Conservation (phyloP, 768 basidiomycete species). For the Leccinum pellstonianum region DNA sequence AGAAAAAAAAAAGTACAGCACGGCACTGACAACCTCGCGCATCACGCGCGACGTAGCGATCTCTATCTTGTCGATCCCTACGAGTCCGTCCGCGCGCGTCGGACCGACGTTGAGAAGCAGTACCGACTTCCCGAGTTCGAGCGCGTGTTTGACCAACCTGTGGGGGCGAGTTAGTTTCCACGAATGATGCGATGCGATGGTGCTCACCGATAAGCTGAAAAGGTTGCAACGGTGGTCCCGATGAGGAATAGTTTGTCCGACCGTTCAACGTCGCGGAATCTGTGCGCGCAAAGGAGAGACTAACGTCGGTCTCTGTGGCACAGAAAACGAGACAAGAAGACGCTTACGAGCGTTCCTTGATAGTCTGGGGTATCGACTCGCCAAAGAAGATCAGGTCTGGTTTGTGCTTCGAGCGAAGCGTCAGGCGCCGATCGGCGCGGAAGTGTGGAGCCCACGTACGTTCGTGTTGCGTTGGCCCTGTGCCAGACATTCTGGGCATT, state of each 20-base stretch:
- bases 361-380: slow-evolving; percentile 69
- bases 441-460: slow-evolving; percentile 37
- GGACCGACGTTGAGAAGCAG: slow-evolving; percentile 87
- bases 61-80: slow-evolving; percentile 77
- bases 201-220: slow-evolving; percentile 79
- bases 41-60: slow-evolving; percentile 72
- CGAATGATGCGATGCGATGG: not conserved
- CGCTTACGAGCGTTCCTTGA: slow-evolving; percentile 72
- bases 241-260: slow-evolving; percentile 73
- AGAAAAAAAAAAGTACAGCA: slow-evolving; percentile 52
- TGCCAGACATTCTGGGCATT: slow-evolving; percentile 65
- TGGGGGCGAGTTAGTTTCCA: not conserved
- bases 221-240: slow-evolving; percentile 92
- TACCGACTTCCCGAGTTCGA: slow-evolving; percentile 72
- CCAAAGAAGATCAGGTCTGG: slow-evolving; percentile 88
- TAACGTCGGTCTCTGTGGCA: not conserved
- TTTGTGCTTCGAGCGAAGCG: slow-evolving; percentile 50
- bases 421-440: slow-evolving; percentile 22
- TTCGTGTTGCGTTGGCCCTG: slow-evolving; percentile 59
- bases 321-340: not conserved
- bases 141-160: slow-evolving; percentile 78
- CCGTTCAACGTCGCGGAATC: slow-evolving; percentile 55
- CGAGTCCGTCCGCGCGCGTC: slow-evolving; percentile 73
- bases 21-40: slow-evolving; percentile 54
- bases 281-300: slow-evolving; percentile 24